Evolutionary conservation across 371 early-diverging fungal species (phyloP).

Genomic region (Homolaphlyctis polyrhiza): DNA sequence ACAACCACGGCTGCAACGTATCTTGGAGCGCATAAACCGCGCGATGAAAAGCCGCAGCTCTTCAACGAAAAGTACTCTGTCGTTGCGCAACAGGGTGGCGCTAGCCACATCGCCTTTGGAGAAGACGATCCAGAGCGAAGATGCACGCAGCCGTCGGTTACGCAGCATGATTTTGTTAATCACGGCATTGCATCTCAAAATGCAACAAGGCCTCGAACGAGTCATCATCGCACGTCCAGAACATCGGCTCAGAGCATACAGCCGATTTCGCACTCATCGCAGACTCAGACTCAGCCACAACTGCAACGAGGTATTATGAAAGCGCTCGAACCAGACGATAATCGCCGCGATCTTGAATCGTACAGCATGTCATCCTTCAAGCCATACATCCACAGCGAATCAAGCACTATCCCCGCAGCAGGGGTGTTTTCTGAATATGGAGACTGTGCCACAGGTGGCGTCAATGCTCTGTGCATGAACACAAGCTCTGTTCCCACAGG

Average conservation of each 20-base stretch:
- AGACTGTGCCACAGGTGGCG: not conserved
- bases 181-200: too few relatives aligned
- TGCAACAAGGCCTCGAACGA: not conserved
- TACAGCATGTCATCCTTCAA: not conserved
- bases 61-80: not conserved
- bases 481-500: constrained; percentile 28
- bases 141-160: constrained; percentile 12
- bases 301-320: not conserved
- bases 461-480: constrained; percentile 1
- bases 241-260: not conserved
- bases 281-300: too few relatives aligned
- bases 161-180: constrained; percentile 11
- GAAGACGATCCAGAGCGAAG: not conserved
- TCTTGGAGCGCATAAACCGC: not conserved
- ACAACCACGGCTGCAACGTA: constrained; percentile 7
- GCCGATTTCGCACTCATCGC: too few relatives aligned
- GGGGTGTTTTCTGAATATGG: not conserved
- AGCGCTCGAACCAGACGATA: constrained; percentile 2
- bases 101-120: constrained; percentile 16
- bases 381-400: not conserved
- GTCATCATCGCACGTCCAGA: not conserved
- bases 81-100: constrained; percentile 3
- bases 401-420: not conserved
- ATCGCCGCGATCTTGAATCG: not conserved
- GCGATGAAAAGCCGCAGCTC: not conserved